Percentiles rank a stretch among this genome's conserved stretches.
Conservation (phyloP, 352 stramenopile genomes). For the Phytophthora chlamydospora region DNA sequence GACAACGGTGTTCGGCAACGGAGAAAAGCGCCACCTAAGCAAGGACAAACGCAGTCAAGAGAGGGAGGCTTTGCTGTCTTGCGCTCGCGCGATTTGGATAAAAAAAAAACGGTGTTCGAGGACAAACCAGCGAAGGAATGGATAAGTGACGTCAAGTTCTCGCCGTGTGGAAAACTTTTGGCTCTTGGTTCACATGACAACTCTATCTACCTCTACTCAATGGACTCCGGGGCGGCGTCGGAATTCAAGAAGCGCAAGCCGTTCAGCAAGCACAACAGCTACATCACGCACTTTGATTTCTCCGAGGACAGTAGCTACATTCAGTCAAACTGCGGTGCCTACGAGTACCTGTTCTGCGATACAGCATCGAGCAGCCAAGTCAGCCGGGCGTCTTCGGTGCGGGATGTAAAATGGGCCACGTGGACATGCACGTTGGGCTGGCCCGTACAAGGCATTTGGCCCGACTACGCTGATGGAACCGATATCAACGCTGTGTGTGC, state of each 20-base stretch:
- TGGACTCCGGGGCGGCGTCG: conserved; percentile 21
- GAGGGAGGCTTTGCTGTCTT: conserved; percentile 62
- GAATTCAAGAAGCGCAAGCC: conserved; percentile 69
- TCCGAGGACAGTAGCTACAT: conserved; percentile 68
- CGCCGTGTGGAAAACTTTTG: conserved; percentile 48
- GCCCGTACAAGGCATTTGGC: conserved; percentile 93
- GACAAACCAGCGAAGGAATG: conserved; percentile 71
- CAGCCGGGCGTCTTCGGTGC: conserved; percentile 65
- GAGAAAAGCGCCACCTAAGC: conserved; percentile 22
- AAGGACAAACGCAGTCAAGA: conserved; percentile 35
- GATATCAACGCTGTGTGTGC: conserved; percentile 85
- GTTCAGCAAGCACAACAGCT: conserved; percentile 84
- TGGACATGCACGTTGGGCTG: conserved; percentile 91
- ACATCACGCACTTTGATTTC: conserved; percentile 88
- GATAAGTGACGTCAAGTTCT: conserved; percentile 85
- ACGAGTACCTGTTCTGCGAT: conserved; percentile 93
- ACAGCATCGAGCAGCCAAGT: conserved; percentile 82
- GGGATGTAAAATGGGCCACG: conserved; percentile 89
- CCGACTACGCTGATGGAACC: conserved; percentile 77
- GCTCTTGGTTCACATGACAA: conserved; percentile 81
- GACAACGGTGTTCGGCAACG: conserved; percentile 57
- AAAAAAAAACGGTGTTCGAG: conserved; percentile 51
- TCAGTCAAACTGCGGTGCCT: conserved; percentile 86
- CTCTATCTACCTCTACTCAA: conserved; percentile 67
- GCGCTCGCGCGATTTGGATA: conserved; percentile 25